Conservation (phyloP, 202 grass and related monocot genomes). For the Hordeum pubiflorum region DNA sequence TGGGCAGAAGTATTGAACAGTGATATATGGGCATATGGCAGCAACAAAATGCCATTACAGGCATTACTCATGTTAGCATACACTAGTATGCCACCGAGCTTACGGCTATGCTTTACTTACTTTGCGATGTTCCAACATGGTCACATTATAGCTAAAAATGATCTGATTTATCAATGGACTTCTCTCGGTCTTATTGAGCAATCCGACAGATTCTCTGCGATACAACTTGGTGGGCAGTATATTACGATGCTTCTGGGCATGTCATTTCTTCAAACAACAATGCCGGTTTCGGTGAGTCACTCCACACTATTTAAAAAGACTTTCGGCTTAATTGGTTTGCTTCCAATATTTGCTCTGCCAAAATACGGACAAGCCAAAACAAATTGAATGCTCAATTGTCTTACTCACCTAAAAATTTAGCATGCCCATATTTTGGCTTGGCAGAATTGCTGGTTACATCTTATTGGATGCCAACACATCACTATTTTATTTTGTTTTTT, state of each 20-base stretch:
- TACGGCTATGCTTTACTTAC: not conserved
- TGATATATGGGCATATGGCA: not conserved
- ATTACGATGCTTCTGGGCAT: not conserved
- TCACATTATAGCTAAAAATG: not conserved
- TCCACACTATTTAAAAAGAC: not conserved
- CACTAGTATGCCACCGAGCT: not conserved
- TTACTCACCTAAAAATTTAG: too few relatives aligned
- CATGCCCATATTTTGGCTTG: too few relatives aligned
- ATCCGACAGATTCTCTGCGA: not conserved
- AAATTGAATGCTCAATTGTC: too few relatives aligned
- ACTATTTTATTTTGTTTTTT: too few relatives aligned
- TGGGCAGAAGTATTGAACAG: not conserved
- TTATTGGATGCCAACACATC: too few relatives aligned
- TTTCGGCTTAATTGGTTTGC: too few relatives aligned
- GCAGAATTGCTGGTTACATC: too few relatives aligned
- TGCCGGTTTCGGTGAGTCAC: not conserved
- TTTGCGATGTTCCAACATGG: not conserved
- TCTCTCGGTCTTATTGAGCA: not conserved
- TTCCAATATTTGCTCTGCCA: too few relatives aligned
- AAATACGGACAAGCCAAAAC: too few relatives aligned
- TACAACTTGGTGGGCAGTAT: not conserved
- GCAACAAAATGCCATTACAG: too few relatives aligned
- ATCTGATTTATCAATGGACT: not conserved
- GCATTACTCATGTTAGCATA: too few relatives aligned
- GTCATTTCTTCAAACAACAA: not conserved